Evolutionary conservation across 1,284 basidiomycete genomes (phyloP).

Genomic region (Fomes fomentarius): DNA sequence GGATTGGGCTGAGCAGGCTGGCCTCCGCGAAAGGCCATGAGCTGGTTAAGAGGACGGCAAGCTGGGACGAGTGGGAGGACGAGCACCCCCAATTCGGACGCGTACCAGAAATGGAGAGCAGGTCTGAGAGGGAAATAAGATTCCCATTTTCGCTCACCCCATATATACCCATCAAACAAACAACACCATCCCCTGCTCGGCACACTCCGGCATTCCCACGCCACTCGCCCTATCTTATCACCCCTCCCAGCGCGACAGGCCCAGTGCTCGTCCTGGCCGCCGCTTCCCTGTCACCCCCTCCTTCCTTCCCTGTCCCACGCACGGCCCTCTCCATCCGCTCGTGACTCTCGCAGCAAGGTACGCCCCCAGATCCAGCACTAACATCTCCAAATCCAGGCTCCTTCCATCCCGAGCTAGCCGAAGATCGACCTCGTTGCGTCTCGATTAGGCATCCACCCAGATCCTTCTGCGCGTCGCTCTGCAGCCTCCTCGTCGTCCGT

Average conservation of each 20-base stretch:
- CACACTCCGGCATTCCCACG: constrained; percentile 21
- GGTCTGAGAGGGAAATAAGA: constrained; percentile 27
- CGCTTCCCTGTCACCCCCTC: constrained; percentile 22
- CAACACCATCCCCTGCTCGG: constrained; percentile 24
- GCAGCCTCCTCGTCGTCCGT: constrained; percentile 4
- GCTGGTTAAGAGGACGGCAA: constrained; percentile 27
- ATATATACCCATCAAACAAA: constrained; percentile 30
- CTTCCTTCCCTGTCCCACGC: constrained; percentile 25
- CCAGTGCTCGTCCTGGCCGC: constrained; percentile 22
- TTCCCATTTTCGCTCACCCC: constrained; percentile 30
- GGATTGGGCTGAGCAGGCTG: constrained; percentile 22
- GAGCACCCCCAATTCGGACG: constrained; percentile 27
- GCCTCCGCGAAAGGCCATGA: constrained; percentile 46
- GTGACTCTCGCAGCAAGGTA: constrained; percentile 35
- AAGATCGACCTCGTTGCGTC: constrained; percentile 29
- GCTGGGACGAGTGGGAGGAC: constrained; percentile 20
- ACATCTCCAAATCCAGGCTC: constrained; percentile 16
- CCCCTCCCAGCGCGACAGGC: constrained; percentile 19
- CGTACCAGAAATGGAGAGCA: constrained; percentile 28
- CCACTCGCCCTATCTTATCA: constrained; percentile 26
- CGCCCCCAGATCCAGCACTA: constrained; percentile 22
- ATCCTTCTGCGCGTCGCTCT: constrained; percentile 21
- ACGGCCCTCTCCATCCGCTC: constrained; percentile 29
- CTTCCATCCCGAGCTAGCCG: constrained; percentile 31
- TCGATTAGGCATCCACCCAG: constrained; percentile 24